Evolutionary conservation across 441 rosid species (phyloP).

Genomic region (Metrosideros polymorpha): DNA sequence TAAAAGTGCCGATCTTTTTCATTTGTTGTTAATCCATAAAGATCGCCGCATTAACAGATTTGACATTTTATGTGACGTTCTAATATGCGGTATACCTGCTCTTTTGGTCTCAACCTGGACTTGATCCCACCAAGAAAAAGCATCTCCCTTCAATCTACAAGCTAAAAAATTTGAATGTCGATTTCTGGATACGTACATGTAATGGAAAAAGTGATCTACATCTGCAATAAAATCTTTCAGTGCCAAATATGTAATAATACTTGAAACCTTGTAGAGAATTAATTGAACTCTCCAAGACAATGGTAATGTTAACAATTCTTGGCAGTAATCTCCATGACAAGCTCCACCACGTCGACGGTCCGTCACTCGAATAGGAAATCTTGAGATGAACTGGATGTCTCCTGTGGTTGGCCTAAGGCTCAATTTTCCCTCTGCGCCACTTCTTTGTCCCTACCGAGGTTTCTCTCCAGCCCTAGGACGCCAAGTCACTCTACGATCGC

Average conservation of each 20-base stretch:
- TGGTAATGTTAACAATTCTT: background rate
- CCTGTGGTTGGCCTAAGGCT: background rate
- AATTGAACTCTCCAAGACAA: background rate
- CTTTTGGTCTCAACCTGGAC: background rate
- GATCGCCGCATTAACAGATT: background rate
- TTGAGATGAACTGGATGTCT: no score
- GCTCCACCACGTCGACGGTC: background rate
- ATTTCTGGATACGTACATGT: background rate
- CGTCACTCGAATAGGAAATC: no score
- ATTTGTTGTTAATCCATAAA: background rate
- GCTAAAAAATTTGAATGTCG: background rate
- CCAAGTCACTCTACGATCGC: no score
- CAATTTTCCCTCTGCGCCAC: background rate
- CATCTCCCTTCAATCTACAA: background rate
- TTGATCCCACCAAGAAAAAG: background rate
- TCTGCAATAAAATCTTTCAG: background rate
- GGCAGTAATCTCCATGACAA: background rate
- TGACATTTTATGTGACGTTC: background rate
- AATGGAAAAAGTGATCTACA: background rate
- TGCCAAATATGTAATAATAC: no score
- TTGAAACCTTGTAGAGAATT: background rate
- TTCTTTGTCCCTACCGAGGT: background rate
- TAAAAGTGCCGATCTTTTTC: no score
- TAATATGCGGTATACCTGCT: background rate
- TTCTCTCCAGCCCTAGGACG: no score